These are phyloP conservation scores for Tetradesmus lagerheimii DNA, from an alignment of 139 green algal species.

Conservation along the genomic window DNA sequence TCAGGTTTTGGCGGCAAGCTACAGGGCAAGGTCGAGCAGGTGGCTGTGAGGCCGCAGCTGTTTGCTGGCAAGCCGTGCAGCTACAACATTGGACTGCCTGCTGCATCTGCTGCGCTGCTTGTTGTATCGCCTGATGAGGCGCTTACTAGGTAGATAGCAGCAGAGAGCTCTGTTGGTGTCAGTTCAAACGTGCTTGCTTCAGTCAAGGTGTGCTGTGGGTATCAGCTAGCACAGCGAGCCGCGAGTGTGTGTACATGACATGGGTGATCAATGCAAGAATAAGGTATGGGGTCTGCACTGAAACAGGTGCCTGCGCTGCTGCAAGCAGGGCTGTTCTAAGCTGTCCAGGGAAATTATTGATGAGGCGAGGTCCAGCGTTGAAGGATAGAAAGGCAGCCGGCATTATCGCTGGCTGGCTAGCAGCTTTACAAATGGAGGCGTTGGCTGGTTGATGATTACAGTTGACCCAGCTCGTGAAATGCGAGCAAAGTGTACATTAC, in stretches of 20 bases:
- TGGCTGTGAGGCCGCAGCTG: background rate
- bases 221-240: too few species aligned
- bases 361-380: too few species aligned
- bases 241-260: too few species aligned
- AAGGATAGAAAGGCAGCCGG: too few species aligned
- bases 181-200: background rate
- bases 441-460: slow-evolving; percentile 36
- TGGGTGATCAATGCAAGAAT: background rate
- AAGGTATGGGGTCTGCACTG: background rate
- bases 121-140: background rate
- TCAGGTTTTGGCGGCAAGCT: background rate
- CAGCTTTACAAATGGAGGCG: background rate
- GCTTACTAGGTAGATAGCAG: background rate
- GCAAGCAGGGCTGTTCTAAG: background rate
- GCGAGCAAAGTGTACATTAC: slow-evolving; percentile 75
- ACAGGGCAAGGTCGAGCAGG: background rate
- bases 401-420: too few species aligned
- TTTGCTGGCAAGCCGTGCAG: background rate
- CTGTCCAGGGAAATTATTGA: too few species aligned
- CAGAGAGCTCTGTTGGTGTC: background rate
- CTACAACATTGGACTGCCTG: slow-evolving; percentile 1
- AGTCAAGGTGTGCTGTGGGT: background rate
- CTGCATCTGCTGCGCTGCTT: slow-evolving; percentile 2
- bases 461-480: slow-evolving; percentile 97
- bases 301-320: background rate